Conservation (phyloP, 2,329 filamentous ascomycete species). For the Xylaria digitata region DNA sequence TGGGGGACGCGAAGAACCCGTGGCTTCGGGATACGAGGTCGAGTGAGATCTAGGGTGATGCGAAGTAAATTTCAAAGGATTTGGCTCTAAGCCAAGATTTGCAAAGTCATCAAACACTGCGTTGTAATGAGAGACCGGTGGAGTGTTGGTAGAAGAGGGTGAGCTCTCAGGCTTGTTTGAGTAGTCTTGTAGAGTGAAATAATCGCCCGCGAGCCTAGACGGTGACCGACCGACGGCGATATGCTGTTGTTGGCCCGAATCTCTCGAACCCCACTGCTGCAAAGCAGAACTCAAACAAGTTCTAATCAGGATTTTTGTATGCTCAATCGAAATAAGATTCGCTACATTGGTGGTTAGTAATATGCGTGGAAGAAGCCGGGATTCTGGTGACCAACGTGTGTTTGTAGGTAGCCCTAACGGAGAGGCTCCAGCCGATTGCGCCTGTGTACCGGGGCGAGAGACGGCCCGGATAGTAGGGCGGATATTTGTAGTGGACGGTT, state of each 20-base stretch:
- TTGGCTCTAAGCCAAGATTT: constrained; percentile 53
- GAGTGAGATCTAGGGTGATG: constrained; percentile 56
- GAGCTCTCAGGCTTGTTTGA: constrained; percentile 41
- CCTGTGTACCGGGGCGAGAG: constrained; percentile 29
- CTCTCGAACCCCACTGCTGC: constrained; percentile 44
- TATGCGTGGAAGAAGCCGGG: not conserved
- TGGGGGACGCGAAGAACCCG: constrained; percentile 40
- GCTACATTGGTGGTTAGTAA: constrained; percentile 40
- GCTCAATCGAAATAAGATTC: constrained; percentile 65
- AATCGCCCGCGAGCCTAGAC: constrained; percentile 40
- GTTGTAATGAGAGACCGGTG: constrained; percentile 42
- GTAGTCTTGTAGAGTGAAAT: constrained; percentile 36
- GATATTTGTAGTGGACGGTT: constrained; percentile 53
- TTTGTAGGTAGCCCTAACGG: constrained; percentile 37
- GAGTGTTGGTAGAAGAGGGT: constrained; percentile 42
- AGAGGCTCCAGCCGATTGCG: constrained; percentile 35
- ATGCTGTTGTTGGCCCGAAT: constrained; percentile 27
- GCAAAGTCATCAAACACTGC: constrained; percentile 52
- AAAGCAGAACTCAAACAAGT: constrained; percentile 56
- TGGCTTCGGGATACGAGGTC: constrained; percentile 57
- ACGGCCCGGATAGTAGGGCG: constrained; percentile 42
- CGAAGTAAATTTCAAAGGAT: constrained; percentile 46
- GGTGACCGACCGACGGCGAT: constrained; percentile 31
- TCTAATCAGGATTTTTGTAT: constrained; percentile 64
- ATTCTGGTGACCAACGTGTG: constrained; percentile 41